Evolutionary conservation across 129 eudicot species (phyloP), one percentile per base, ranked within the genome.

Genomic region (Pseudognaphalium luteoalbum): DNA sequence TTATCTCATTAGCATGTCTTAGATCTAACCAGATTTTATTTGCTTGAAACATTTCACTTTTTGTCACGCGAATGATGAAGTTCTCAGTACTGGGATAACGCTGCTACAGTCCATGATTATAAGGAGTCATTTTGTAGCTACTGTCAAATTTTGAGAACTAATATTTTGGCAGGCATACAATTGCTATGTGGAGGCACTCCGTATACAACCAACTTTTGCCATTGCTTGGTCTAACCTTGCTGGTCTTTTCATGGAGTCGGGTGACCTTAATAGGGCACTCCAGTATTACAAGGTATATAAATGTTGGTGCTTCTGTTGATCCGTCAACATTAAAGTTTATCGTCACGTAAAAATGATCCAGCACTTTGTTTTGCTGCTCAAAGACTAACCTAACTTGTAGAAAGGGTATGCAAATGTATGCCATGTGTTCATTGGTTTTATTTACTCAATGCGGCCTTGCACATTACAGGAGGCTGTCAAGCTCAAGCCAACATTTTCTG

Each of bases 181-280:
- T 81, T 94, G 96, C 83, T 94, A 94, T 71, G 73, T 89, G 68
- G 99, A 94, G 83, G 97, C 97, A 72, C 92, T 94, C 21, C 88
- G 96, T 3, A 76, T 94, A 71, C 97, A 91, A 59, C 99, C 99
- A 58, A 91, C 86, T 81, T 89, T 91, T 81, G 90, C 99, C 52
- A 91, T 94, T 76, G 99, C 97, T 30, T 94, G 99, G 99, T 94
- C 99, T 71, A 94, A 94, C 75, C 96, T 94, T 78, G 99, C 93
- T 81, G 97, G 96, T 30, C 89, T 91, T 80, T 91, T 91, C 76
- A 91, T 94, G 99, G 99, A 94, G 75, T 83, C 96, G 0, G 96
- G 99, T 54, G 97, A 94, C 76, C 88, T 83, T 52, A 86, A 78
- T 54, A 84, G 93, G 82, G 99, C 99, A 73, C 84, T 94, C 68